Conservation (phyloP, 495 filamentous ascomycete species). For the Aspergillus homomorphus region DNA sequence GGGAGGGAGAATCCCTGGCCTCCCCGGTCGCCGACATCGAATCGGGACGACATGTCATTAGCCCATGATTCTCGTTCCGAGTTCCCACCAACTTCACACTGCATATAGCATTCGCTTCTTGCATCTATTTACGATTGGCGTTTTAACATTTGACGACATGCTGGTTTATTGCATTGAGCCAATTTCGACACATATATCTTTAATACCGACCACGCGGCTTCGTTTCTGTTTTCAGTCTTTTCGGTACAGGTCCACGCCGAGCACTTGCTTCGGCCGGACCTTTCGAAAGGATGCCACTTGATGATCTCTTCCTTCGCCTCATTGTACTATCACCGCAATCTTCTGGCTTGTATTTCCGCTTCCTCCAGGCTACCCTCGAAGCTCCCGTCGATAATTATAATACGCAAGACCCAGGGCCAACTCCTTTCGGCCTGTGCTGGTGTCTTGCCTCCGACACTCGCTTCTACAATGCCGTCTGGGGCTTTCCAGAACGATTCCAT, state of each 20-base stretch:
- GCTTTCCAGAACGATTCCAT: conserved; percentile 16
- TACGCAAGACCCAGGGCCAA: conserved; percentile 27
- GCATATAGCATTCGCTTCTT: conserved; percentile 30
- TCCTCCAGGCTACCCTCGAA: conserved; percentile 9
- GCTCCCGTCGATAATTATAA: conserved; percentile 49
- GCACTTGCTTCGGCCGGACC: background rate
- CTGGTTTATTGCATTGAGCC: conserved; percentile 46
- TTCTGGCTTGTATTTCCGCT: conserved; percentile 10
- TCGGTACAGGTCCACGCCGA: conserved; percentile 7
- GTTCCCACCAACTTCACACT: conserved; percentile 16
- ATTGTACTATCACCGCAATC: conserved; percentile 31
- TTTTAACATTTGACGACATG: conserved; percentile 41
- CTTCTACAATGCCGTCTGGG: conserved; percentile 35
- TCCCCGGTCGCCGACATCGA: conserved; percentile 51
- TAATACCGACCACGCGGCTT: conserved; percentile 23
- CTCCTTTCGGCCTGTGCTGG: background rate
- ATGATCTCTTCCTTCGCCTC: background rate
- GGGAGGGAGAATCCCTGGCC: conserved; percentile 61
- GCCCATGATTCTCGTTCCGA: conserved; percentile 12
- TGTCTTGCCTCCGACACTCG: conserved; percentile 33
- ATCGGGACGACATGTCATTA: conserved; percentile 39
- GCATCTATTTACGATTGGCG: conserved; percentile 39
- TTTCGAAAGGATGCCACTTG: background rate
- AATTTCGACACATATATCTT: conserved; percentile 45
- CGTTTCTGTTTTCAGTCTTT: conserved; percentile 15